Base-by-base conservation (phyloP, 2,329 filamentous ascomycete species). In the Thielaviopsis cerberus region DNA sequence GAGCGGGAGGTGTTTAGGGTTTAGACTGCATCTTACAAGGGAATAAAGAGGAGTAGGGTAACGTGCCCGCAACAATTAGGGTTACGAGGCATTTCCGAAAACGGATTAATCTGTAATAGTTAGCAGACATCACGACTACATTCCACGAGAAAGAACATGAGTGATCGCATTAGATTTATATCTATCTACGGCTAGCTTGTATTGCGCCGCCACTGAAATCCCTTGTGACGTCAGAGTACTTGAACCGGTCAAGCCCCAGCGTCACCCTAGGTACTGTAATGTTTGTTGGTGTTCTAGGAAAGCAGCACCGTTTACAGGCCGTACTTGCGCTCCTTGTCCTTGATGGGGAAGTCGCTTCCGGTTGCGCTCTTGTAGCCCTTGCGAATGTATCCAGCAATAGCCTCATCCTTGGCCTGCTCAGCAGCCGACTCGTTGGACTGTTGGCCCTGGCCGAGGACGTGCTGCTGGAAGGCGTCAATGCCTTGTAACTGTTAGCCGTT, bases 361-460 rank as follows among this genome's bases (percentile, higher is more conserved):
- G 83, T 85, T 0, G 71, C 67, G 53, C 64, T 71, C 76, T 88
- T 88, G 76, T 88, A 90, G 69, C 85, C 73, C 50, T 69, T 70
- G 41, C 86, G 79, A 64, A 91, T 80, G 68, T 78, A 83, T 68
- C 88, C 83, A 26, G 79, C 81, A 64, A 90, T 86, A 68, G 85
- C 74, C 69, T 88, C 83, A 68, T 92, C 88, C 73, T 91, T 90
- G 64, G 83, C 85, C 71, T 94, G 87, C 72, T 94, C 88, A 22
- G 81, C 67, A 4, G 87, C 87, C 55, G 70, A 75, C 69, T 85
- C 85, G 67, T 88, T 86, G 71, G 78, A 73, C 72, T 92, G 87
- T 53, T 78, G 66, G 20, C 87, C 87, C 63, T 81, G 73, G 41
- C 81, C 81, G 17, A 92, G 67, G 67, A 89, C 71, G 62, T 86